Evolutionary conservation across 306 rosid genomes (phyloP).

Genomic region (Heteromeles arbutifolia): DNA sequence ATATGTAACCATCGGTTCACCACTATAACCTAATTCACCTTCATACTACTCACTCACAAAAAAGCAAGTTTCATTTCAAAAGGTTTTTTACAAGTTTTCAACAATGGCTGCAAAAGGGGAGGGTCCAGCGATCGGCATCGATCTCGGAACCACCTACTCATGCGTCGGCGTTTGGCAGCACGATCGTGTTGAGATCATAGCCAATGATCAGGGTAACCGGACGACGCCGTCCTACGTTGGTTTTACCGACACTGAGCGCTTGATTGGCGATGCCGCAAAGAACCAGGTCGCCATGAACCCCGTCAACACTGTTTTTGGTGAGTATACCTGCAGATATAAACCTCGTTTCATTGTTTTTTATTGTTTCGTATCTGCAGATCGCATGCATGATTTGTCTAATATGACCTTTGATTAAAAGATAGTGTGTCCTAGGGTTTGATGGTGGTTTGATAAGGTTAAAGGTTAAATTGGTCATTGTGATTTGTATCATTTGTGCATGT

Average conservation of each 20-base stretch:
- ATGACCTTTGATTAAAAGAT: not conserved
- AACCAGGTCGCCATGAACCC: constrained; percentile 42
- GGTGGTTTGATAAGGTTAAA: not conserved
- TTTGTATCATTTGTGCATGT: not conserved
- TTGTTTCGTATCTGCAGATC: too few species aligned
- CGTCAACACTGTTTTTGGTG: constrained; percentile 38
- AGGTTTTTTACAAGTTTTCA: not conserved
- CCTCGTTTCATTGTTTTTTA: not conserved
- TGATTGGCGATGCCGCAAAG: constrained; percentile 32
- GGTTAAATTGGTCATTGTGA: not conserved
- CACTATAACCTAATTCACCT: not conserved
- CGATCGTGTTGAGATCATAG: constrained; percentile 32
- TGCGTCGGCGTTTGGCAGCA: constrained; percentile 36
- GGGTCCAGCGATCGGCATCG: constrained; percentile 29
- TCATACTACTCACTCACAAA: not conserved
- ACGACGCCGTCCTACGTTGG: constrained; percentile 42
- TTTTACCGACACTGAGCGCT: constrained; percentile 28
- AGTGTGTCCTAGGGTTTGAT: too few species aligned
- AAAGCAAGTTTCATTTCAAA: not conserved
- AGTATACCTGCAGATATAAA: not conserved
- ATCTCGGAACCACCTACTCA: constrained; percentile 32
- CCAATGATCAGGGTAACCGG: constrained; percentile 35
- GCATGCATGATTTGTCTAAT: too few species aligned
- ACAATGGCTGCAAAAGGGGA: constrained; percentile 33
- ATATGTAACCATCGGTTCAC: not conserved